phyloP scores from a whole-genome alignment of 2,329 filamentous ascomycete species.

The Microcyclospora tardicrescens region DNA sequence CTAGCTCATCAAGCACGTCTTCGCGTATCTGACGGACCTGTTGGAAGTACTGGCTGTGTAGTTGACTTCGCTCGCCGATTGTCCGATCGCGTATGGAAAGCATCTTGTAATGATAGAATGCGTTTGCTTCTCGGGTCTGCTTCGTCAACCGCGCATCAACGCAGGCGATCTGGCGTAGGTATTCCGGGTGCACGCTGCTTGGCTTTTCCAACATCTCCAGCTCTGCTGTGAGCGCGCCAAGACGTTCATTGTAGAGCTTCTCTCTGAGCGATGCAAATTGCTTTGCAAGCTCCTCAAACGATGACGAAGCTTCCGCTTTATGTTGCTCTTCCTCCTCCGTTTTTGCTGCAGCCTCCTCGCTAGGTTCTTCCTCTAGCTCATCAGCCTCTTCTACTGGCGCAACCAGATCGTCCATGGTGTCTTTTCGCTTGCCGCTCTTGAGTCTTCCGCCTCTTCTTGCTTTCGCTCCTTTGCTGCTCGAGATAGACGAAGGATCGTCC shows the following conservation, averaged over 20 bases:
- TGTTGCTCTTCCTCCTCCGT: constrained; percentile 40
- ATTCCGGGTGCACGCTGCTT: constrained; percentile 69
- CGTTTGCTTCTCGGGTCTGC: constrained; percentile 63
- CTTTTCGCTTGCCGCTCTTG: constrained; percentile 35
- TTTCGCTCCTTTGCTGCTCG: too few relatives aligned
- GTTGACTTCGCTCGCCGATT: constrained; percentile 69
- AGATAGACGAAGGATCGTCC: not conserved
- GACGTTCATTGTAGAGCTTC: constrained; percentile 76
- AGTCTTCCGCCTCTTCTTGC: constrained; percentile 23
- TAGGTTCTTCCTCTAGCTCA: constrained; percentile 10
- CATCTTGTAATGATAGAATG: constrained; percentile 59
- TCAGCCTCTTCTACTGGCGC: constrained; percentile 15
- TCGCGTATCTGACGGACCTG: constrained; percentile 72
- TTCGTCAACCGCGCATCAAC: constrained; percentile 71
- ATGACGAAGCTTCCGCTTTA: constrained; percentile 14
- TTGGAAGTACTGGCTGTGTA: constrained; percentile 85
- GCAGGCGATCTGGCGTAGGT: constrained; percentile 77
- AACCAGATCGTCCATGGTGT: constrained; percentile 24
- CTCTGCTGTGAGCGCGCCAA: constrained; percentile 64
- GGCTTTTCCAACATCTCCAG: constrained; percentile 46
- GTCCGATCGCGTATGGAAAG: constrained; percentile 61
- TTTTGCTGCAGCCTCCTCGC: constrained; percentile 26
- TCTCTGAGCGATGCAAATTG: constrained; percentile 80
- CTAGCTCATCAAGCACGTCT: constrained; percentile 62
- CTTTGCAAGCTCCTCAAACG: constrained; percentile 62